These are phyloP conservation scores for Alternaria sp. DNA, from an alignment of 2,329 filamentous ascomycete genomes.

Conservation along the genomic window DNA sequence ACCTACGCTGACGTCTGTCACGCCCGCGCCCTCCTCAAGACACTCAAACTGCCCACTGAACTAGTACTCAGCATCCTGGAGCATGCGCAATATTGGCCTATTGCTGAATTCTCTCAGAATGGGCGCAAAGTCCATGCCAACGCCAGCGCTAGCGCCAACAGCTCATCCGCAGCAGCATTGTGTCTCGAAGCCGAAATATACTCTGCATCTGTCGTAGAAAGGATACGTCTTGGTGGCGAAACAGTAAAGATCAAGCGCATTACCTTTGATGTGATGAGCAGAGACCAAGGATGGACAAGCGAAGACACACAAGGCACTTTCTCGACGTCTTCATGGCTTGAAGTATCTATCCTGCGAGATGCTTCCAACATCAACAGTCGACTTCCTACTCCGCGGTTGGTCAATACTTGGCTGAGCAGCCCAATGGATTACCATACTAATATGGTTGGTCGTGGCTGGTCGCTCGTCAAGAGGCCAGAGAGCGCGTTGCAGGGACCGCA, in stretches of 20 bases:
- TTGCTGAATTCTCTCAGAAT: not conserved
- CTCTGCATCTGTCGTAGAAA: constrained; percentile 11
- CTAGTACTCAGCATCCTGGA: constrained; percentile 42
- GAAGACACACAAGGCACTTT: constrained; percentile 36
- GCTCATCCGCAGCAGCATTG: constrained; percentile 20
- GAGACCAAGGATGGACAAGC: constrained; percentile 47
- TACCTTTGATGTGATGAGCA: constrained; percentile 32
- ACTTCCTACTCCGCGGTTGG: constrained; percentile 13
- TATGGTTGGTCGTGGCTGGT: constrained; percentile 20
- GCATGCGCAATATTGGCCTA: constrained; percentile 37
- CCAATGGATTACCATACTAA: constrained; percentile 15
- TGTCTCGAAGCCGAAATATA: constrained; percentile 28
- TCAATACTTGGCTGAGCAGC: constrained; percentile 2
- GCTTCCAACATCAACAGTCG: constrained; percentile 3
- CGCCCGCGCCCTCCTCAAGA: constrained; percentile 32
- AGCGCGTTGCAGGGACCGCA: constrained; percentile 30
- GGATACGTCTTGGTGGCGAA: constrained; percentile 19
- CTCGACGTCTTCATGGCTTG: constrained; percentile 44
- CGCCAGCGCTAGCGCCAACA: constrained; percentile 9
- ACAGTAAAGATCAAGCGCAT: constrained; percentile 32
- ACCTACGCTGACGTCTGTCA: constrained; percentile 36
- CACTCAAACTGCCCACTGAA: constrained; percentile 38
- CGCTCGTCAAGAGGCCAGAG: constrained; percentile 29
- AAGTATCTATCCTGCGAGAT: constrained; percentile 40
- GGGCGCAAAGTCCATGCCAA: not conserved